Conservation (phyloP, 2,329 filamentous ascomycete species). For the Botrytis sinoallii region DNA sequence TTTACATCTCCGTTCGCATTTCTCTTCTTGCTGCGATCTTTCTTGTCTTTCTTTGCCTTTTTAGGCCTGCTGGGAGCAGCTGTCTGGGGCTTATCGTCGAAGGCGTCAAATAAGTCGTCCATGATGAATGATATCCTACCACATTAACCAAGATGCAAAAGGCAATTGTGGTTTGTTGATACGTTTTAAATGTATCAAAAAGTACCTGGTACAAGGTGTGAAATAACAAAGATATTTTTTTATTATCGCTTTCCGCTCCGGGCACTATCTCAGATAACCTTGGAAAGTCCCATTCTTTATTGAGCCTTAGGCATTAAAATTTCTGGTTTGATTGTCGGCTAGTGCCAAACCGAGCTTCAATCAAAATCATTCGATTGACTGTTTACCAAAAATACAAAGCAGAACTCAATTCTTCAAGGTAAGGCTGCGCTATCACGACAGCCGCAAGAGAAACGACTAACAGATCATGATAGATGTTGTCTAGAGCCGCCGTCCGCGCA, state of each 20-base stretch:
- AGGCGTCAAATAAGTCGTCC: constrained; percentile 82
- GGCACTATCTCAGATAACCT: constrained; percentile 7
- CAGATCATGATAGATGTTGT: constrained; percentile 65
- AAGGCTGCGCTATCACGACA: neutral
- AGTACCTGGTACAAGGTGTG: neutral
- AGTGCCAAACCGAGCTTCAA: constrained; percentile 21
- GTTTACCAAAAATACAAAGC: constrained; percentile 19
- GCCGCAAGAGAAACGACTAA: constrained; percentile 21
- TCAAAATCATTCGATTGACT: constrained; percentile 27
- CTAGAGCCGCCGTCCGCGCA: constrained; percentile 64
- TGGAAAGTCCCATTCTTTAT: neutral
- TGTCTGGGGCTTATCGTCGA: constrained; percentile 63
- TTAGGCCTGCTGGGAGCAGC: constrained; percentile 36
- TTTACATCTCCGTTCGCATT: constrained; percentile 80
- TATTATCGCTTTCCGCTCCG: constrained; percentile 2
- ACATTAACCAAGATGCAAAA: neutral
- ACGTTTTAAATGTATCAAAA: constrained; percentile 8
- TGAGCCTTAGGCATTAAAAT: constrained; percentile 7
- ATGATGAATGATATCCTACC: constrained; percentile 42
- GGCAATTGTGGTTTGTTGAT: constrained; percentile 1
- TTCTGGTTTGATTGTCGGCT: constrained; percentile 6
- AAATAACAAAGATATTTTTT: constrained; percentile 16
- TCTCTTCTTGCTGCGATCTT: constrained; percentile 76
- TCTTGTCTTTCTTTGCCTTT: constrained; percentile 45
- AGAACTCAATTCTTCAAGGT: constrained; percentile 23